Base-by-base conservation (phyloP, 192 early-diverging fungal species). In the Kickxella alabastrina region DNA sequence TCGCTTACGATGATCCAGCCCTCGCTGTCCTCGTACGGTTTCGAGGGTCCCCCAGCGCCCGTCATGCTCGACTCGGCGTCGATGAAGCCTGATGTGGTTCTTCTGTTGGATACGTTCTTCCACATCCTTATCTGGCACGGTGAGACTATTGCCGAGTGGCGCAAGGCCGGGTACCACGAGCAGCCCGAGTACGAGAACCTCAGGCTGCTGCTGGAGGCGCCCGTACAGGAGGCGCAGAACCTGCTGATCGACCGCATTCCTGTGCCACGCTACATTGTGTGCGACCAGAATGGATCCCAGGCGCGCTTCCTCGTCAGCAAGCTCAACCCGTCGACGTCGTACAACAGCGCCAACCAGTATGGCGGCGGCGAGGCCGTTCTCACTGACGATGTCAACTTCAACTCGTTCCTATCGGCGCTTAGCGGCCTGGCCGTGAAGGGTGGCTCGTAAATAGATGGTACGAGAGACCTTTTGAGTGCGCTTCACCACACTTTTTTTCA, bases 1-100 rank as follows among this genome's bases (percentile, higher is more conserved):
- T 95, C 97, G 25, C 75, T 99, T 38, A 92, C 97, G 38, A 99
- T 99, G 97, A 98, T 99, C 53, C 95, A 98, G 71, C 97, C 97
- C 4, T 93, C 94, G 10, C 69, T 99, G 54, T 95, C 89, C 82
- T 87, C 89, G 25, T 97, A 93, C 70, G 81, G 80, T 6, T 88
- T 99, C 52, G 88, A 95, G 29, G 83, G 79, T 6, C 79, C 86
- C 29, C 88, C 95, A 17, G 82, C 87, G 43, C 95, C 97, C 7
- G 97, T 97, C 4, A 65, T 96, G 18, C 69, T 99, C 52, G 97
- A 99, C 79, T 98, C 95, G 18, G 82, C 96, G n/a, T 99, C 97
- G 19, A 89, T 99, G 73, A 93, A 97, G 68, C 86, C 90, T 5
- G 92, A 99, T 58, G 82, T 84, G 7, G 90, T 96, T 40, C 53